phyloP scores from a whole-genome alignment of 2,329 filamentous ascomycete genomes.

The Bipolaris zeicola region DNA sequence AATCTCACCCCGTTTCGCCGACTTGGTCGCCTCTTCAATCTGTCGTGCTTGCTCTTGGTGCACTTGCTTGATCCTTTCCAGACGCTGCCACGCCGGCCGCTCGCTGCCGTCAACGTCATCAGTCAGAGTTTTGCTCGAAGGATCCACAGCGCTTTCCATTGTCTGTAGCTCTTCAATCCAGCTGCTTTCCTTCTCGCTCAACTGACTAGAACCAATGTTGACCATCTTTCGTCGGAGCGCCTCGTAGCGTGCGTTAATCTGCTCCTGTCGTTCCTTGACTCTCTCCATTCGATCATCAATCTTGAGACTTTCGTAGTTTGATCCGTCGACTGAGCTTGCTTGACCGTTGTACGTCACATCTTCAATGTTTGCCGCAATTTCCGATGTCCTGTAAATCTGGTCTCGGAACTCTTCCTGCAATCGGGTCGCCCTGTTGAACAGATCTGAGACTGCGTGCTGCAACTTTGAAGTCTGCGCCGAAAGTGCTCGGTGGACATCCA shows the following conservation, averaged over 20 bases:
- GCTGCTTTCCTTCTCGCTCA: constrained; percentile 67
- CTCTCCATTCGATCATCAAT: constrained; percentile 64
- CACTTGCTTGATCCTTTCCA: constrained; percentile 62
- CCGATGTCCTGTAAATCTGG: constrained; percentile 69
- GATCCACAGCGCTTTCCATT: constrained; percentile 50
- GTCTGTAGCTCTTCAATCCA: constrained; percentile 63
- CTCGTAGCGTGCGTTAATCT: constrained; percentile 65
- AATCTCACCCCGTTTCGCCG: constrained; percentile 19
- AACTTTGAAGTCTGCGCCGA: constrained; percentile 71
- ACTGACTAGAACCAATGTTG: constrained; percentile 57
- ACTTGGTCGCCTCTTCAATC: constrained; percentile 27
- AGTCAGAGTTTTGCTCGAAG: constrained; percentile 33
- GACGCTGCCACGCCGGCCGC: constrained; percentile 56
- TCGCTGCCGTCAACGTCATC: constrained; percentile 41
- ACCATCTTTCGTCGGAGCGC: constrained; percentile 58
- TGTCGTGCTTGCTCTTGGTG: constrained; percentile 56
- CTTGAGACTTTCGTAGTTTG: constrained; percentile 58
- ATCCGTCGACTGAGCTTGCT: constrained; percentile 49
- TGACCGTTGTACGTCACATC: constrained; percentile 66
- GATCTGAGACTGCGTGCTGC: constrained; percentile 71
- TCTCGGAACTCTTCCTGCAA: constrained; percentile 70
- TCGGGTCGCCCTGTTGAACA: constrained; percentile 73
- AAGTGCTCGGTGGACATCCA: constrained; percentile 73
- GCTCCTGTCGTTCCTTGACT: constrained; percentile 62
- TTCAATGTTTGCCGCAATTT: constrained; percentile 70